These are phyloP conservation scores for Funneliformis geosporum DNA, from an alignment of 192 early-diverging fungal genomes.

Conservation along the genomic window DNA sequence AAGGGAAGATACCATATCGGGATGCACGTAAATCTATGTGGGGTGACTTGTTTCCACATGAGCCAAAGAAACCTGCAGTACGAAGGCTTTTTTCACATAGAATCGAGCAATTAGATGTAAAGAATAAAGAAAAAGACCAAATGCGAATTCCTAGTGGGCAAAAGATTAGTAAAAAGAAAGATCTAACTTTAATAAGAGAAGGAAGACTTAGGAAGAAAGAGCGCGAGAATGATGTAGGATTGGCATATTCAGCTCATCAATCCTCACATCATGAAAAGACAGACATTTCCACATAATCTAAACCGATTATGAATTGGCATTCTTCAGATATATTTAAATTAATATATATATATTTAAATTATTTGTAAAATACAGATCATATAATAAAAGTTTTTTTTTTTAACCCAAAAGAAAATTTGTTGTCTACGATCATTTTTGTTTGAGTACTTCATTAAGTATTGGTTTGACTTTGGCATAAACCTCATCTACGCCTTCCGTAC, in stretches of 20 bases:
- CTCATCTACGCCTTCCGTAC: background rate
- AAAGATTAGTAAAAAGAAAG: background rate
- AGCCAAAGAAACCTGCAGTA: conserved; percentile 53
- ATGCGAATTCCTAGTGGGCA: background rate
- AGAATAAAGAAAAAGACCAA: background rate
- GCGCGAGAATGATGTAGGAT: background rate
- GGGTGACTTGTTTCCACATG: conserved; percentile 84
- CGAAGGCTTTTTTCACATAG: background rate
- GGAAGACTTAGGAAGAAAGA: background rate
- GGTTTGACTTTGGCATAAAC: background rate
- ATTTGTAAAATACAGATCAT: too few relatives aligned
- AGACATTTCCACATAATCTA: background rate
- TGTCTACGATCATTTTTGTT: background rate
- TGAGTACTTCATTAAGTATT: background rate
- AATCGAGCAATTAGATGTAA: background rate
- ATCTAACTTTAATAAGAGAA: background rate
- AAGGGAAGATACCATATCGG: conserved; percentile 68
- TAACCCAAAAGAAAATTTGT: too few relatives aligned
- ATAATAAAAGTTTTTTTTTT: too few relatives aligned
- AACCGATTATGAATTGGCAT: too few relatives aligned
- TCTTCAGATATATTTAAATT: too few relatives aligned
- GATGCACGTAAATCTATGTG: conserved; percentile 76
- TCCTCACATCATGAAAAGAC: background rate
- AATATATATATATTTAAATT: too few relatives aligned
- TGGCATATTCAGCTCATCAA: background rate